Evolutionary conservation across 2,329 filamentous ascomycete species (phyloP).

Genomic region (Byssothecium circinans): DNA sequence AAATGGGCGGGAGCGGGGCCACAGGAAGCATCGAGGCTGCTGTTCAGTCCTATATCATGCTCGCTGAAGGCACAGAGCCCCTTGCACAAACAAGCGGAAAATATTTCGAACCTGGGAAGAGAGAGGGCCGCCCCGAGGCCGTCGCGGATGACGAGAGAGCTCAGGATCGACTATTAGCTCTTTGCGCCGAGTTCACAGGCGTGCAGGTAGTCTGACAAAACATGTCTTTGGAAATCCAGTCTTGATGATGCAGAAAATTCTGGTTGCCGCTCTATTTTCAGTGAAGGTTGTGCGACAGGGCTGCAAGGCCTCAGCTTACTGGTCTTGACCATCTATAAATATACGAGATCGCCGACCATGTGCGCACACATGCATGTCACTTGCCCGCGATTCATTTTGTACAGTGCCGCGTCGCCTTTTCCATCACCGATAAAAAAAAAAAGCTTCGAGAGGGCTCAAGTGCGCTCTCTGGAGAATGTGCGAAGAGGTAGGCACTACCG

Average conservation of each 20-base stretch:
- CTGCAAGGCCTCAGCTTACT: constrained; percentile 2
- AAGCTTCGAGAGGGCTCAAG: too few species aligned
- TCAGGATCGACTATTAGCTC: constrained; percentile 51
- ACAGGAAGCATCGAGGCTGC: constrained; percentile 52
- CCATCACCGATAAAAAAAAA: too few species aligned
- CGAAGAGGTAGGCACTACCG: neutral
- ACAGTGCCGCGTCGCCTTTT: neutral
- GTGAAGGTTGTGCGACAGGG: neutral
- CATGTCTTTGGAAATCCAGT: neutral
- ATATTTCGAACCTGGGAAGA: constrained; percentile 43
- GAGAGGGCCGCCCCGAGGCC: constrained; percentile 30
- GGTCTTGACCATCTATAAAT: constrained; percentile 2
- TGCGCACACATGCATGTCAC: neutral
- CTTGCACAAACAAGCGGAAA: constrained; percentile 38
- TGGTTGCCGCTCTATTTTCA: neutral
- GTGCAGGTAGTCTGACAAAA: constrained; percentile 31
- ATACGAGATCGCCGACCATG: constrained; percentile 2
- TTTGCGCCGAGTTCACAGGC: constrained; percentile 41
- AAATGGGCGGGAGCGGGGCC: constrained; percentile 56
- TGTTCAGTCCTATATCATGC: constrained; percentile 53
- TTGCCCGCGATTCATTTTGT: neutral
- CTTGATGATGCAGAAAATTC: neutral
- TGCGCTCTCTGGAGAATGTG: neutral
- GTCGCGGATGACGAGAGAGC: constrained; percentile 38
- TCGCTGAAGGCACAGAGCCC: constrained; percentile 47